phyloP scores from a whole-genome alignment of 345 rosid genomes.

The Sonneratia caseolaris region DNA sequence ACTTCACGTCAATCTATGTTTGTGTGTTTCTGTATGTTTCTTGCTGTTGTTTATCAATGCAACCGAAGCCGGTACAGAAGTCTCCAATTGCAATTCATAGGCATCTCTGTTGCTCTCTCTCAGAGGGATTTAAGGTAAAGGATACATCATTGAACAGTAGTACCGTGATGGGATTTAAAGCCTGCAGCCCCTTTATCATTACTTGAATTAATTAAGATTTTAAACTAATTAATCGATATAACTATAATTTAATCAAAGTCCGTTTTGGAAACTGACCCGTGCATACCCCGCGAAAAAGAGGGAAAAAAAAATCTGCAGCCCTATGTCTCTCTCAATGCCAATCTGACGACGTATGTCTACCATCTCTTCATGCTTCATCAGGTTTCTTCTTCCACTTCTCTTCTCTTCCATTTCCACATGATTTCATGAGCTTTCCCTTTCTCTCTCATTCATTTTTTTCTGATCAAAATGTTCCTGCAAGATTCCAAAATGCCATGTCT shows the following conservation, averaged over 20 bases:
- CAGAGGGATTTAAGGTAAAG: conserved; percentile 13
- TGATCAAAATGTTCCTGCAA: background rate
- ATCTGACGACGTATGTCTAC: background rate
- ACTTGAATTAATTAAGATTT: too few species aligned
- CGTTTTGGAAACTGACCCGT: too few species aligned
- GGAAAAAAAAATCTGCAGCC: too few species aligned
- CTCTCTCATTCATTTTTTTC: background rate
- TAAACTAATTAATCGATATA: too few species aligned
- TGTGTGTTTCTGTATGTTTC: background rate
- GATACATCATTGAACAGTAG: conserved; percentile 26
- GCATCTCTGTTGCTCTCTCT: background rate
- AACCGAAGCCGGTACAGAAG: background rate
- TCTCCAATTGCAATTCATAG: background rate
- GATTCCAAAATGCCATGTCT: conserved; percentile 3
- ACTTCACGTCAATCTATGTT: conserved; percentile 8
- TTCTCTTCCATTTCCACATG: background rate
- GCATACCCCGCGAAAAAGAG: too few species aligned
- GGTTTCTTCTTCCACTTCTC: background rate
- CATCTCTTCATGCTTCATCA: background rate
- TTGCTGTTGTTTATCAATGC: background rate
- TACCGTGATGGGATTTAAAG: conserved; percentile 30
- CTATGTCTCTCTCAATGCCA: background rate
- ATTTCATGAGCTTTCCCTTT: background rate
- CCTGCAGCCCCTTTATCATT: too few species aligned
- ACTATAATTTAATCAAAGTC: too few species aligned